Evolutionary conservation across 2,329 filamentous ascomycete species (phyloP).

Genomic region (Cyclaneusma minus): DNA sequence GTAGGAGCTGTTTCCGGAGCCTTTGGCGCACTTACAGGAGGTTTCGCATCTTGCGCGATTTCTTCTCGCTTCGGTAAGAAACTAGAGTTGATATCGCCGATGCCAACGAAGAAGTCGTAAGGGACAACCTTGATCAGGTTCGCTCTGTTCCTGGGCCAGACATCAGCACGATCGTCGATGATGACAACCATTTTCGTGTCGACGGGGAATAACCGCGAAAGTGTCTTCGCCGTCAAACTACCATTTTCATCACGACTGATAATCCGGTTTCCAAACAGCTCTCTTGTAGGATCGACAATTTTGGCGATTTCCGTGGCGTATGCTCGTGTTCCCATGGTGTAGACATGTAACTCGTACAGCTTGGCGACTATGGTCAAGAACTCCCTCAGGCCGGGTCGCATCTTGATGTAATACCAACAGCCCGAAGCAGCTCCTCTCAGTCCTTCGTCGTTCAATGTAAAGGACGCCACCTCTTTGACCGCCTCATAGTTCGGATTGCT

Average conservation of each 20-base stretch:
- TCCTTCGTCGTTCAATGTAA: constrained; percentile 79
- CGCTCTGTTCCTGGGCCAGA: constrained; percentile 79
- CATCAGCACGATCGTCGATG: constrained; percentile 91
- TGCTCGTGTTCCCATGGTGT: constrained; percentile 97
- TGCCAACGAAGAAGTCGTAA: constrained; percentile 96
- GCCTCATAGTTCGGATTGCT: constrained; percentile 82
- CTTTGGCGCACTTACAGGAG: constrained; percentile 9
- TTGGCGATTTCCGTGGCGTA: constrained; percentile 85
- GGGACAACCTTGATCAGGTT: constrained; percentile 91
- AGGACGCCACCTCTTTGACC: constrained; percentile 74
- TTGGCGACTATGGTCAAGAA: constrained; percentile 67
- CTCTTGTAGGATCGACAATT: constrained; percentile 80
- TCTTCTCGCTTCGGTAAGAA: constrained; percentile 72
- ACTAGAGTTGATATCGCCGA: constrained; percentile 96
- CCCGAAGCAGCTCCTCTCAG: constrained; percentile 50
- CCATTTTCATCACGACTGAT: constrained; percentile 96
- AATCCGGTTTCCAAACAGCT: constrained; percentile 84
- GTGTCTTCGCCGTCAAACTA: constrained; percentile 76
- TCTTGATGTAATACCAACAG: constrained; percentile 98
- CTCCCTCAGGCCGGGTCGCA: constrained; percentile 69
- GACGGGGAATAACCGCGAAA: constrained; percentile 84
- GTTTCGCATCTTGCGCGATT: constrained; percentile 18
- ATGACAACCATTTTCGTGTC: constrained; percentile 99
- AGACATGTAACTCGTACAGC: constrained; percentile 90
- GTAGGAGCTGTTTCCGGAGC: neutral